Conservation (phyloP, 139 green algal species). For the Chlamydomonas eustigma region DNA sequence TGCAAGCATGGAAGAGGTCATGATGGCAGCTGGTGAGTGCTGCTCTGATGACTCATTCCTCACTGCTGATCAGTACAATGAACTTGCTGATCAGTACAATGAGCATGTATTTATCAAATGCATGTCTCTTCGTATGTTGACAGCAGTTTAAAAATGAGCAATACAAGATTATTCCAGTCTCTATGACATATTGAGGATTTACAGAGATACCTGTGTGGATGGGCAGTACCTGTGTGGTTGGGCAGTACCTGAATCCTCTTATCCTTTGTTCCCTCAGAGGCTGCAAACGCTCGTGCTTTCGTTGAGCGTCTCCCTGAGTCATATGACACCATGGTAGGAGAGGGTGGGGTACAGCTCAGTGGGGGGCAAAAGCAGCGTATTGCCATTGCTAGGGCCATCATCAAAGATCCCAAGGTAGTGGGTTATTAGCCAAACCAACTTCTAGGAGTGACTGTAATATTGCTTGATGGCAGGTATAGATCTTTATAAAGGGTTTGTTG, state of each 20-base stretch:
- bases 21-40: conserved; percentile 60
- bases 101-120: too few species aligned
- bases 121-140: too few species aligned
- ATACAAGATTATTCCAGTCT: too few species aligned
- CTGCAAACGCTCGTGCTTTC: background rate
- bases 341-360: conserved; percentile 39
- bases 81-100: too few species aligned
- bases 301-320: background rate
- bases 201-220: too few species aligned
- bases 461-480: background rate
- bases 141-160: too few species aligned
- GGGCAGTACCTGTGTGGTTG: too few species aligned
- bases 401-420: conserved; percentile 37
- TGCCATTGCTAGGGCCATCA: conserved; percentile 77
- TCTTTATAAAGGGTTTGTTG: background rate
- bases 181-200: too few species aligned
- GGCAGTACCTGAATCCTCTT: too few species aligned
- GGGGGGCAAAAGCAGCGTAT: conserved; percentile 84
- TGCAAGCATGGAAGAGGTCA: conserved; percentile 52
- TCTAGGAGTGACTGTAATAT: background rate
- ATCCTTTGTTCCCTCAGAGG: too few species aligned
- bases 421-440: background rate
- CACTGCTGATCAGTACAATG: too few species aligned
- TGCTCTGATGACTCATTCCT: too few species aligned
- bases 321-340: conserved; percentile 37